Base-by-base conservation (phyloP, 306 rosid genomes). In the Quercus variabilis region DNA sequence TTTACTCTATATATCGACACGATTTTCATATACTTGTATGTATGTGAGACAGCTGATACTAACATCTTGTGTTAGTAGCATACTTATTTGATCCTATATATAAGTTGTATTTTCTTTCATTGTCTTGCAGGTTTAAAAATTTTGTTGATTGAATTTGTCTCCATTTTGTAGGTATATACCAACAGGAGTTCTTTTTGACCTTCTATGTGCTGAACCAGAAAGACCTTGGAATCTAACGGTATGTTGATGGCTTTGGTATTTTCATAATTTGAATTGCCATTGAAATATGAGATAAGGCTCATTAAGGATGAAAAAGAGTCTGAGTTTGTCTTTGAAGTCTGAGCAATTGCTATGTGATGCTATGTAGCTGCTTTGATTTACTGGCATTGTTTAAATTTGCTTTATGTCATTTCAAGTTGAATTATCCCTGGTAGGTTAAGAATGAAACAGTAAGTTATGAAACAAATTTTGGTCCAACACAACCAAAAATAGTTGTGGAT, bases 111-210 rank as follows among this genome's bases (percentile, higher is more conserved):
- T 10, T n/a, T 21, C 19, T 71, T 38, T 71, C 75, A 21, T 43
- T 23, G 6, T 15, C 15, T 41, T 15, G 17, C 55, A 30, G 31
- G 35, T 43, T 65, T 57, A 75, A 35, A 65, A 28, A 4, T n/a
- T 68, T 68, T 64, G 46, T 38, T 64, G 55, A 18, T 69, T 77
- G 10, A 60, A 55, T n/a, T 20, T 60, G 46, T 21, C 18, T 57
- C 68, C 63, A 60, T 73, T 51, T 14, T 83, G 51, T 76, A 94
- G 98, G 99, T 82, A 90, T 76, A 86, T 95, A 80, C 99, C 99
- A 1, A 93, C 96, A 0, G 99, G 99, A 68, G 98, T 95, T 86
- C 94, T 95, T n/a, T 95, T 95, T 72, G 99, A 95, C 88, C 98
- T 92, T 76, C 84, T 95, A 17, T 95, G 93, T 63, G 90, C 80